A percentile compares a stretch with the other conserved stretches of the same genome.
Evolutionary conservation across 73 alveolate species (phyloP).

Genomic region (Paramecium sexaurelia): DNA sequence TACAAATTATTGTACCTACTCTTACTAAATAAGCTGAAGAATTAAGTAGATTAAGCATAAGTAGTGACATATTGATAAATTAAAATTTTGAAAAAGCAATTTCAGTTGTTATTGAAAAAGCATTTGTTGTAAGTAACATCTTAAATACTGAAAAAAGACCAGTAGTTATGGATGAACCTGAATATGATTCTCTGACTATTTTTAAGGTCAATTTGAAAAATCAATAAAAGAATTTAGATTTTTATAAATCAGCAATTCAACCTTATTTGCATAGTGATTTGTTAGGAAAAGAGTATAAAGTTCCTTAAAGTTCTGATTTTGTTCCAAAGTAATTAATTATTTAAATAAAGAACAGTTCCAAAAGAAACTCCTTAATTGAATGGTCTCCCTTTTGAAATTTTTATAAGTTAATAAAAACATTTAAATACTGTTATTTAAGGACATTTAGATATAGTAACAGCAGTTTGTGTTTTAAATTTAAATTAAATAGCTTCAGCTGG

Average conservation of each 20-base stretch:
- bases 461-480: conserved; percentile 9
- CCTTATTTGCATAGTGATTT: neutral
- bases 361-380: neutral
- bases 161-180: neutral
- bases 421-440: conserved; percentile 22
- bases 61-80: neutral
- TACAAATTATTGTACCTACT: neutral
- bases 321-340: neutral
- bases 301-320: conserved; percentile 16
- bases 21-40: conserved; percentile 38
- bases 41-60: neutral
- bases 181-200: conserved; percentile 5
- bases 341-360: neutral
- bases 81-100: neutral
- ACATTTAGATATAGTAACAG: conserved; percentile 29
- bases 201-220: neutral
- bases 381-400: conserved; percentile 18
- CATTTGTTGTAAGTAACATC: neutral
- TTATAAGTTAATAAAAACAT: conserved; percentile 17
- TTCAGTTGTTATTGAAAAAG: neutral
- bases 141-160: conserved; percentile 33
- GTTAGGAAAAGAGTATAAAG: neutral
- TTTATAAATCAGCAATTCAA: neutral
- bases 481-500: conserved; percentile 30
- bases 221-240: neutral